Conservation (phyloP, 768 basidiomycete species). For the Leccinum obscurum region DNA sequence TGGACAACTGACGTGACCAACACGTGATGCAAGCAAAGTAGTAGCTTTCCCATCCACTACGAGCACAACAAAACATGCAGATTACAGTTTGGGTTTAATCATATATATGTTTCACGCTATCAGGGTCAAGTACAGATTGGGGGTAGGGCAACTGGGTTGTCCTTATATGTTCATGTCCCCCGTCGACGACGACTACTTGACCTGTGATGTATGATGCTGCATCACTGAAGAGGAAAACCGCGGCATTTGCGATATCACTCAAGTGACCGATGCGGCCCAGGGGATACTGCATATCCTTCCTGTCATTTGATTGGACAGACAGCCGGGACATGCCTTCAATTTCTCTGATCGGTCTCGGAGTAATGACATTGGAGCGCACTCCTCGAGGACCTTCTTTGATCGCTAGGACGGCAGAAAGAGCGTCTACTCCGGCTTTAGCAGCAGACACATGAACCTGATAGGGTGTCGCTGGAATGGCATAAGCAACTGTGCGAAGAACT, state of each 20-base stretch:
- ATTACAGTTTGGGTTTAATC: conserved; percentile 47
- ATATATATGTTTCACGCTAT: conserved; percentile 45
- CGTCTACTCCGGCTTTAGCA: conserved; percentile 94
- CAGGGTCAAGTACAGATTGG: conserved; percentile 61
- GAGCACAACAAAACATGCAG: not conserved
- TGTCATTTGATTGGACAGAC: conserved; percentile 12
- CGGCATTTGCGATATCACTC: conserved; percentile 67
- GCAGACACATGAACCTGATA: conserved; percentile 94
- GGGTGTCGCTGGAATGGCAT: conserved; percentile 54
- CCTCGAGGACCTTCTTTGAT: conserved; percentile 95
- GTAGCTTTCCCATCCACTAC: not conserved
- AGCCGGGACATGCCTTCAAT: conserved; percentile 79
- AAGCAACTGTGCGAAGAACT: not conserved
- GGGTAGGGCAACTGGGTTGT: conserved; percentile 58
- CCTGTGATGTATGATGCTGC: conserved; percentile 79
- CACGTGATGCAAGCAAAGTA: conserved; percentile 12
- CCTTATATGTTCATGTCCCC: conserved; percentile 58
- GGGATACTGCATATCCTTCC: conserved; percentile 13
- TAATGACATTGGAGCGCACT: conserved; percentile 86
- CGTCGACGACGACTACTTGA: conserved; percentile 70
- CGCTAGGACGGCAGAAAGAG: conserved; percentile 80
- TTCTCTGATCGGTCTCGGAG: conserved; percentile 77
- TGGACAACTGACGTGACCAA: not conserved
- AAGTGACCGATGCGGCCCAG: conserved; percentile 58
- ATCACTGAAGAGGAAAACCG: conserved; percentile 81